A percentile compares a stretch with the other conserved stretches of the same genome.
Conservation (phyloP, 1,139 yeast genomes). For the Suhomyces maxii region DNA sequence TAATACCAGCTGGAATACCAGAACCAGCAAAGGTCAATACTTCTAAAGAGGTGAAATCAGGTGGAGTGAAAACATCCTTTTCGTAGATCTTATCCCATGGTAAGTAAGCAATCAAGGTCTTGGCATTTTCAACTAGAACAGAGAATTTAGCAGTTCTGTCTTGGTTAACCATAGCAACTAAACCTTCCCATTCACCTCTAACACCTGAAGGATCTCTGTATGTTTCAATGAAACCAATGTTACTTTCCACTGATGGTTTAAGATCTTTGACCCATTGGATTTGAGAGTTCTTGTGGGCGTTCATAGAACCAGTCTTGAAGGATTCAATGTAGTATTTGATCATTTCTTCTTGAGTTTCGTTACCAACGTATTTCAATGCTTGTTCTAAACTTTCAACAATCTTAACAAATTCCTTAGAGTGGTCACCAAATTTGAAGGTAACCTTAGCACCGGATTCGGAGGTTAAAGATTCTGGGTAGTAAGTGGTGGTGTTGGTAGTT, state of each 20-base stretch:
- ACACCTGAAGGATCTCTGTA: slow-evolving; percentile 91
- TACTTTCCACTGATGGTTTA: slow-evolving; percentile 80
- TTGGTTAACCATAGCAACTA: slow-evolving; percentile 89
- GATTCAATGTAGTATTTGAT: slow-evolving; percentile 64
- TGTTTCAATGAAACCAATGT: slow-evolving; percentile 88
- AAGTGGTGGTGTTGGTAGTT: slow-evolving; percentile 41
- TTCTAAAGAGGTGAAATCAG: slow-evolving; percentile 87
- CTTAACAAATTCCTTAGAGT: slow-evolving; percentile 57
- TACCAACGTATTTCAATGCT: slow-evolving; percentile 68
- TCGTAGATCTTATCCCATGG: slow-evolving; percentile 81
- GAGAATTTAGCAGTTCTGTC: slow-evolving; percentile 82
- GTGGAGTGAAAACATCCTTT: slow-evolving; percentile 84
- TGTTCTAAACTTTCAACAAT: slow-evolving; percentile 56
- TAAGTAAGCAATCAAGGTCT: slow-evolving; percentile 58
- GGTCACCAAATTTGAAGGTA: slow-evolving; percentile 75
- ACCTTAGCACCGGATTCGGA: slow-evolving; percentile 36
- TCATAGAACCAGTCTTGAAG: slow-evolving; percentile 79
- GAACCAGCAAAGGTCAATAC: slow-evolving; percentile 87
- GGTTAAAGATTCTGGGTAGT: slow-evolving; percentile 35
- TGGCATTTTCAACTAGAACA: slow-evolving; percentile 65
- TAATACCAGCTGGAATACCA: slow-evolving; percentile 91
- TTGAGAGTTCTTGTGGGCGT: slow-evolving; percentile 83
- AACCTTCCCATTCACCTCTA: slow-evolving; percentile 92
- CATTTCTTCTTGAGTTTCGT: slow-evolving; percentile 69
- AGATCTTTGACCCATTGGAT: slow-evolving; percentile 85